A percentile compares a stretch with the other conserved stretches of the same genome.
Evolutionary conservation across 2,329 filamentous ascomycete genomes (phyloP).

Genomic region (Allantophomopsis cytisporea): DNA sequence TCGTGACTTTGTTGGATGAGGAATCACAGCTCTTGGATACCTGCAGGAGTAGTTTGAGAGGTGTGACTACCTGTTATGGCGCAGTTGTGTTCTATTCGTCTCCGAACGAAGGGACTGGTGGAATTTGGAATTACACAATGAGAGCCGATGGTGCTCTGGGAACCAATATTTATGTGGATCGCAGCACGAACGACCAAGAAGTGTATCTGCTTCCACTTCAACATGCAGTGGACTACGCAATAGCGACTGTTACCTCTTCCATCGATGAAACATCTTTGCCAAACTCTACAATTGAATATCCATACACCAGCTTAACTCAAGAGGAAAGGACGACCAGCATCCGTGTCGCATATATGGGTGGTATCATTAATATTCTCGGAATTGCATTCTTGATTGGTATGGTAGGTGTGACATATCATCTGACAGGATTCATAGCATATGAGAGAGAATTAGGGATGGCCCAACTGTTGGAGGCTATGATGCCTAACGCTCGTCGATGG

Average conservation of each 20-base stretch:
- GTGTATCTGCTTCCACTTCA: conserved; percentile 72
- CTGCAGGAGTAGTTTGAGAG: conserved; percentile 51
- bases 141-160: conserved; percentile 62
- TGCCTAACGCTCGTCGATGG: conserved; percentile 63
- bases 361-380: conserved; percentile 63
- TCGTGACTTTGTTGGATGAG: conserved; percentile 35
- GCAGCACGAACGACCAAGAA: conserved; percentile 59
- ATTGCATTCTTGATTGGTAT: conserved; percentile 70
- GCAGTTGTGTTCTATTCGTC: conserved; percentile 66
- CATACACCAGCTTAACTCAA: conserved; percentile 60
- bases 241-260: conserved; percentile 39
- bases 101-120: conserved; percentile 51
- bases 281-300: conserved; percentile 46
- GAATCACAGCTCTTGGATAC: conserved; percentile 44
- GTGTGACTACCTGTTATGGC: conserved; percentile 59
- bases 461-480: conserved; percentile 83
- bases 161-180: conserved; percentile 46
- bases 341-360: conserved; percentile 54
- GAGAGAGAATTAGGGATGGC: conserved; percentile 83
- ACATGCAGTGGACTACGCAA: conserved; percentile 61
- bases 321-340: conserved; percentile 54
- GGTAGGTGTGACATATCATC: conserved; percentile 73
- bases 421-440: conserved; percentile 73
- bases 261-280: conserved; percentile 25
- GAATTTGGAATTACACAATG: conserved; percentile 77